phyloP scores from a whole-genome alignment of 176 grass and related monocot species.

The Guadua angustifolia region DNA sequence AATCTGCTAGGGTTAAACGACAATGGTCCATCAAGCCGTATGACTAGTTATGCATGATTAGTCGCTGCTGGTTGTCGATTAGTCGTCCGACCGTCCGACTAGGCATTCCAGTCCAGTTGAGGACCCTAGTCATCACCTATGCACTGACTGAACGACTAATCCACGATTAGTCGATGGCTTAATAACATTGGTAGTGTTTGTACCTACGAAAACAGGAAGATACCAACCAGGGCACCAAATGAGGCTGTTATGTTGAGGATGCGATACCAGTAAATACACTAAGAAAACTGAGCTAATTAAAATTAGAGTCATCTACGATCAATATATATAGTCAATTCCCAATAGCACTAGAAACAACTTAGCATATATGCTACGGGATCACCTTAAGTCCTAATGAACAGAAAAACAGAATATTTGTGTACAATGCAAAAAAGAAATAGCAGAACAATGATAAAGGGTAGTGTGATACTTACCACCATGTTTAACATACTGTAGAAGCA shows the following conservation, averaged over 20 bases:
- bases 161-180: too few relatives aligned
- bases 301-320: background rate
- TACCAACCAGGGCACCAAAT: background rate
- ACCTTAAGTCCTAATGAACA: background rate
- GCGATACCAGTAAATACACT: background rate
- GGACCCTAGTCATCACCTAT: too few relatives aligned
- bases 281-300: background rate
- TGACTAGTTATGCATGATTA: too few relatives aligned
- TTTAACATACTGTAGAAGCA: slow-evolving; percentile 73
- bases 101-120: too few relatives aligned
- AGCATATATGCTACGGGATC: background rate
- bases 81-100: too few relatives aligned
- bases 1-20: too few relatives aligned
- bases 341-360: background rate
- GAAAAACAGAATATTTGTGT: background rate
- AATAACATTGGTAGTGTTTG: background rate
- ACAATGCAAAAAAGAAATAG: slow-evolving; percentile 3
- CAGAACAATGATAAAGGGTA: background rate
- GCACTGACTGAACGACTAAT: too few relatives aligned
- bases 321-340: background rate
- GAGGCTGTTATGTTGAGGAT: background rate
- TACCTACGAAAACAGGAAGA: background rate
- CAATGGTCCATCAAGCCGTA: too few relatives aligned
- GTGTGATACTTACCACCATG: slow-evolving; percentile 53
- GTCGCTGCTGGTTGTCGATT: too few relatives aligned